Percentiles rank a stretch among this genome's conserved stretches.
Conservation (phyloP, 2,329 filamentous ascomycete genomes). For the Fusarium chuoi region DNA sequence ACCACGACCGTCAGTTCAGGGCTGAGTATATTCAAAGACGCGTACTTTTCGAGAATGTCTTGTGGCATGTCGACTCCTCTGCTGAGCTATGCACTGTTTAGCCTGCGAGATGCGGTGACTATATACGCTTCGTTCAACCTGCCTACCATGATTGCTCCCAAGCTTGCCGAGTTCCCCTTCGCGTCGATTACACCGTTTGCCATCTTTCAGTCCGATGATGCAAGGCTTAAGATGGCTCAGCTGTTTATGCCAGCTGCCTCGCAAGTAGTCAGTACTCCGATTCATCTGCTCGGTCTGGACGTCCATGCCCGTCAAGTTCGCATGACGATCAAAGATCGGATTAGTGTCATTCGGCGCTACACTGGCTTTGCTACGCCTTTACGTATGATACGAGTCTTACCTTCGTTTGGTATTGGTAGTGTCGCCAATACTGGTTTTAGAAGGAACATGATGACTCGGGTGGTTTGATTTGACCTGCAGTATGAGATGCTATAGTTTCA, state of each 20-base stretch:
- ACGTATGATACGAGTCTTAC: constrained; percentile 37
- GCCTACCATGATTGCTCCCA: constrained; percentile 38
- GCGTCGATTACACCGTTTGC: constrained; percentile 28
- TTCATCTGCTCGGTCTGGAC: constrained; percentile 40
- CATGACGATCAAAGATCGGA: constrained; percentile 30
- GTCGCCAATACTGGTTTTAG: constrained; percentile 41
- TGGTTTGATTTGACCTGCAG: constrained; percentile 2
- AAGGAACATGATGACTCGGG: constrained; percentile 30
- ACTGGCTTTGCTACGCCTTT: constrained; percentile 36
- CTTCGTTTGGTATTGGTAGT: constrained; percentile 38
- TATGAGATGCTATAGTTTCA: constrained; percentile 21
- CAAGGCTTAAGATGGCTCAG: constrained; percentile 40
- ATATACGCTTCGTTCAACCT: constrained; percentile 43
- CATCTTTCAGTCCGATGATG: constrained; percentile 36
- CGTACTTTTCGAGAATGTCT: constrained; percentile 34
- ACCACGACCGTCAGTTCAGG: constrained; percentile 38
- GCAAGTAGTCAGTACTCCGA: constrained; percentile 39
- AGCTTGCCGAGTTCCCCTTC: constrained; percentile 37
- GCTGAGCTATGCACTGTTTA: constrained; percentile 37
- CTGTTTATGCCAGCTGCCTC: constrained; percentile 38
- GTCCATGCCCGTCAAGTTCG: constrained; percentile 29
- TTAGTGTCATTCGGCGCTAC: constrained; percentile 24
- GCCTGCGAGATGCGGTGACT: constrained; percentile 38
- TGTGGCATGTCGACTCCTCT: constrained; percentile 33
- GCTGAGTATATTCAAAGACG: constrained; percentile 40